Base-by-base conservation (phyloP, 2,329 filamentous ascomycete species). In the Talaromyces piceae region DNA sequence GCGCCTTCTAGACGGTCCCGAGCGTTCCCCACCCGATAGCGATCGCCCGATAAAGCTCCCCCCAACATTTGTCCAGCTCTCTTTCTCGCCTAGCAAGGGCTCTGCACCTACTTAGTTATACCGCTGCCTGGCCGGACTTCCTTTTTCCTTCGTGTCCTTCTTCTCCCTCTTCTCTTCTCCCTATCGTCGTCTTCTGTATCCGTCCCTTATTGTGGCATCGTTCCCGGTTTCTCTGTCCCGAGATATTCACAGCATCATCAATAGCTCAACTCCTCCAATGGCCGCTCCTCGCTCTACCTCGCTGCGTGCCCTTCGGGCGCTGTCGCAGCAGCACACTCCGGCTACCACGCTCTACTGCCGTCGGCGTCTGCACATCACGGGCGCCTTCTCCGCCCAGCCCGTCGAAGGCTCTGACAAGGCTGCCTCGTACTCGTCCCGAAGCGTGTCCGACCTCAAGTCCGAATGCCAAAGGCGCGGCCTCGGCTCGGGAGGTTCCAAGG, bases 301-400 rank as follows among this genome's bases (percentile, higher is more conserved):
- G 12, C 59, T 75, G 50, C 72, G 72, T 55, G 71, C 70, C 54
- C 62, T 75, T 30, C 71, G 71, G 58, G 60, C 67, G 56, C 66
- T 75, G 20, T 68, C 70, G 5, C 65, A 69, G 57, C 66, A 71
- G 45, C 60, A 62, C 50, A 59, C 58, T 7, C 59, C 64, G 41
- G 58, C 61, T 22, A 63, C 70, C 22, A 55, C 44, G 9, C 50
- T 50, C 9, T 54, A 58, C 50, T 56, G 65, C 52, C 70, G 69
- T 58, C 80, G 81, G 58, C 65, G 67, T 51, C 73, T 83, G 46
- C 77, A 79, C 68, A 81, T 83, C 70, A 83, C 81, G 30, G 80
- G 80, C 50, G 76, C 77, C 33, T 73, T 79, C 25, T 79, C 79
- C 47, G 80, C 76, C 54, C 61, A 79, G 69, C 57, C 72, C 64